Conservation (phyloP, 176 grass and related monocot species). For the Triticum turgidum region DNA sequence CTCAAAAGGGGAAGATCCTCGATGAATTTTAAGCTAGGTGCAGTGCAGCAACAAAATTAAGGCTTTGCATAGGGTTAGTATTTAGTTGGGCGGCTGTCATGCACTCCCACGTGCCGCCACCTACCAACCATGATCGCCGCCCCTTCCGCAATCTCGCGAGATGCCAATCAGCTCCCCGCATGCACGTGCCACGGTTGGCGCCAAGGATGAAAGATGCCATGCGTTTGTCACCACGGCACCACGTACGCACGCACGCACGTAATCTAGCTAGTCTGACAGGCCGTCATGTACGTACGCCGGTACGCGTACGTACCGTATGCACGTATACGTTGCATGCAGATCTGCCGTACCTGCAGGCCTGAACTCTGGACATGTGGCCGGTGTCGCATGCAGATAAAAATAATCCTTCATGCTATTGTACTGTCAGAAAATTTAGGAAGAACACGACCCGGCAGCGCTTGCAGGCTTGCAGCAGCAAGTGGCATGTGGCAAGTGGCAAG, state of each 20-base stretch:
- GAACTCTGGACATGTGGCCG: no score
- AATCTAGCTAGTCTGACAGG: no score
- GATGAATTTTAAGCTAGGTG: neutral
- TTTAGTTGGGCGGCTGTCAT: neutral
- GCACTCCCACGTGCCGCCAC: conserved; percentile 38
- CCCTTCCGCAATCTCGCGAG: neutral
- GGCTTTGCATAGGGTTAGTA: neutral
- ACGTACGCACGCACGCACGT: neutral
- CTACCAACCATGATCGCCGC: conserved; percentile 4
- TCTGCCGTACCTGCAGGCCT: no score
- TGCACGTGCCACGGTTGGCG: conserved; percentile 31
- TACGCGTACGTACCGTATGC: neutral
- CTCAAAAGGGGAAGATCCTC: no score
- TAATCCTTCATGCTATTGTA: neutral
- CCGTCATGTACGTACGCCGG: no score
- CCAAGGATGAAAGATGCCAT: neutral
- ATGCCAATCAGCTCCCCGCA: neutral
- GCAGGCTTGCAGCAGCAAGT: neutral
- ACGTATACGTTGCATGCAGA: no score
- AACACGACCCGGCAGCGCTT: neutral
- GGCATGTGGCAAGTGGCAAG: no score
- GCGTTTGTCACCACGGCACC: neutral
- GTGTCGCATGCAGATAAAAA: neutral
- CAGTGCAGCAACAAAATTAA: neutral
- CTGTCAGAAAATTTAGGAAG: neutral